Evolutionary conservation across 2,329 filamentous ascomycete species (phyloP), one percentile per base, ranked within the genome.

Genomic region (Hymenoscyphus salicellus): DNA sequence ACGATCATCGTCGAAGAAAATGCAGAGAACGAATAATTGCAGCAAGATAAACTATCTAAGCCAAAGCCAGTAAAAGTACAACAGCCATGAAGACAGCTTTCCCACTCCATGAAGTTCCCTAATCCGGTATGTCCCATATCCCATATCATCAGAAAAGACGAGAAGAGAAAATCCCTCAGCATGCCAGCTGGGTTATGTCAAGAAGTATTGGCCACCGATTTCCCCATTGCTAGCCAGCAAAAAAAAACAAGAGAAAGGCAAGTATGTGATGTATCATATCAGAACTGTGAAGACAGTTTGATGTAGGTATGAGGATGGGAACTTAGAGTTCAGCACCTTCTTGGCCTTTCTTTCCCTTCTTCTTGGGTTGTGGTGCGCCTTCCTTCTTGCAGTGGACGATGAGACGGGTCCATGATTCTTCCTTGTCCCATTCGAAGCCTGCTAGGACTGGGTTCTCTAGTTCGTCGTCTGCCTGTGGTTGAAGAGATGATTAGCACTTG

Each of bases 391-490:
- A 90, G 79, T 95, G 93, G 68, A 97, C 93, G 73, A 96, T 83
- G 75, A 98, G 85, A 69, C 87, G 86, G 62, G 91, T 94, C 88
- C 92, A 97, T 76, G 88, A 92, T 79, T 96, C 92, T 72, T 96
- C 90, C 77, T 90, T 91, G 80, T 97, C 91, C 93, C 93, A 97
- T 83, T 97, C 93, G 81, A 98, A 97, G 71, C 94, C 94, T 74
- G 89, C 89, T 71, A 98, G 89, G 83, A 93, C 92, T 69, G 93
- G 92, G 70, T 86, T 83, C 63, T 94, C 91, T 67, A 98, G 84
- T 78, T 97, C 94, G 77, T 98, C 94, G 74, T 98, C 94, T 66
- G 89, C 85, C 93, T 97, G 72, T 67, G 63, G 32, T 59, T 60
- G 61, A 14, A 63, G 26, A 8, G 16, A 2, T 60, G 62, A 60